Evolutionary conservation across 2,329 filamentous ascomycete genomes (phyloP).

Genomic region (Fusarium guadeloupense): DNA sequence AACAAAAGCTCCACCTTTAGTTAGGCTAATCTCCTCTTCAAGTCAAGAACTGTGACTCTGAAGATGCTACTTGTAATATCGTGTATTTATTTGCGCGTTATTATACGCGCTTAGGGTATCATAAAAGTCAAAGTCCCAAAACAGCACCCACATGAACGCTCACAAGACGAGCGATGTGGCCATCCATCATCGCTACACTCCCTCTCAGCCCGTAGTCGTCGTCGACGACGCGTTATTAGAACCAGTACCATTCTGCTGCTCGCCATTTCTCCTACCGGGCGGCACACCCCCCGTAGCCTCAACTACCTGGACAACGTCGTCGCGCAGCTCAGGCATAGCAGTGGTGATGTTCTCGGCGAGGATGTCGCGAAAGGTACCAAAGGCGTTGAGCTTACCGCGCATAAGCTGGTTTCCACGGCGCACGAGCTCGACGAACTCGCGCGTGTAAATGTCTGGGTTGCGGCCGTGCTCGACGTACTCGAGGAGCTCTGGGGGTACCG

Average conservation of each 20-base stretch:
- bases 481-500: constrained; percentile 69
- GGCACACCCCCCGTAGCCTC: constrained; percentile 54
- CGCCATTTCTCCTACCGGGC: constrained; percentile 16
- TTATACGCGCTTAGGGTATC: constrained; percentile 12
- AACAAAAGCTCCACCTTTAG: not conserved
- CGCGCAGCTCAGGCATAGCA: constrained; percentile 67
- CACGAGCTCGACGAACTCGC: constrained; percentile 76
- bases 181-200: not conserved
- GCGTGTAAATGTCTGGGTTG: constrained; percentile 78
- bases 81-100: constrained; percentile 4
- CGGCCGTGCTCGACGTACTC: constrained; percentile 76
- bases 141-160: not conserved
- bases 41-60: not conserved
- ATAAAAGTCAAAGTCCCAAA: not conserved
- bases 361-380: constrained; percentile 68
- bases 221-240: constrained; percentile 15
- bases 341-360: constrained; percentile 66
- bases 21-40: not conserved
- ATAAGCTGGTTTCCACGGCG: constrained; percentile 72
- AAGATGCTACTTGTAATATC: not conserved
- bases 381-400: constrained; percentile 71
- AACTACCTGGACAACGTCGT: constrained; percentile 62
- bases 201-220: constrained; percentile 6
- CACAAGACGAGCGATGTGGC: constrained; percentile 12
- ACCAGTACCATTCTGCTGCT: constrained; percentile 23